Evolutionary conservation across 371 early-diverging fungal species (phyloP), one percentile per base, ranked within the genome.

Genomic region (Vairimorpha necatrix): DNA sequence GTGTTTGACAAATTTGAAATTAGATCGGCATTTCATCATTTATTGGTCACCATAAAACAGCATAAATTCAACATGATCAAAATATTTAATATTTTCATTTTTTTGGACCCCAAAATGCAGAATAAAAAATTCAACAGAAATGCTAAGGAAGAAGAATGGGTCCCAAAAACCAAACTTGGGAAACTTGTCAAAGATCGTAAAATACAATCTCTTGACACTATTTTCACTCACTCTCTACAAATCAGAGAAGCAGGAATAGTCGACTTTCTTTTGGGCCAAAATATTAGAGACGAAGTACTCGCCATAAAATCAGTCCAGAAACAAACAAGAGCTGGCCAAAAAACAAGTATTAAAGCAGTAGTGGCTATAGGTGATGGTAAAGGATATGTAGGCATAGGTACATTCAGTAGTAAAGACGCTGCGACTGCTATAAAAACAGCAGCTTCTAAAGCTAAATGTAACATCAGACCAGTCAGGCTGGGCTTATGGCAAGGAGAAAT

Each of bases 301-400:
- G 93, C 94, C 89, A 93, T 95, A 86, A 95, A 94, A 89, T 94
- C 95, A 79, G 96, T 98, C 83, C 97, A 98, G 89, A 98, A 98
- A 90, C 98, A 98, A 88, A 96, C 96, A 82, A 92, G 93, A 86
- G 97, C 97, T 79, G 97, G 97, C 89, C 97, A 98, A 89, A 92
- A 95, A 84, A 96, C 97, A 81, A 92, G 94, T 82, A 96, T 98
- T 90, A 98, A 96, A 91, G 98, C 94, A 81, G 94, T 94, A 84
- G 95, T 95, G 72, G 91, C 93, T 88, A 91, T 96, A 84, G 98
- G 98, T 87, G 95, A 96, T 89, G 88, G 87, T 69, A 88, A 93
- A 84, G 95, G 96, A 76, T 95, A 95, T 88, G 93, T 96, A 84
- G 96, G 97, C 87, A 89, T 96, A 75, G 97, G 96, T 87, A 93